Conservation (phyloP, 257 asterid species). For the Plantago elongata region DNA sequence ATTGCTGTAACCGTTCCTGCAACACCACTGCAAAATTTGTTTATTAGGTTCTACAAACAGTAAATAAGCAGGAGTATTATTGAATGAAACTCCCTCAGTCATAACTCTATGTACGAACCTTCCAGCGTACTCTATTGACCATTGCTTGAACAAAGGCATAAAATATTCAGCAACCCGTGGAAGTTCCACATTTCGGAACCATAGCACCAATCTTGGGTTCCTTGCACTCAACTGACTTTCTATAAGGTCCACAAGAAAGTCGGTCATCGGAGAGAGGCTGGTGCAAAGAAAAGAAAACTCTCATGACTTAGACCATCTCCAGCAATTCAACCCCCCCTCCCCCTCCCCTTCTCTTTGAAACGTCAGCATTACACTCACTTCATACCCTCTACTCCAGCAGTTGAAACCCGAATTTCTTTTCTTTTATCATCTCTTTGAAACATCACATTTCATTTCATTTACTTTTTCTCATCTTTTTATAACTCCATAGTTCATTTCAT, state of each 20-base stretch:
- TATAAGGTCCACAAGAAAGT: constrained; percentile 40
- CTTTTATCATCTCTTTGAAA: no score
- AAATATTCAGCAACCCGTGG: constrained; percentile 51
- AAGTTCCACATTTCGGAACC: constrained; percentile 66
- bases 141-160: constrained; percentile 72
- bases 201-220: constrained; percentile 48
- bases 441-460: no score
- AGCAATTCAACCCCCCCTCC: no score
- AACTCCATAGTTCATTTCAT: no score
- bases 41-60: constrained; percentile 26
- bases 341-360: no score
- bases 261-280: constrained; percentile 54
- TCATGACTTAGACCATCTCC: constrained; percentile 9
- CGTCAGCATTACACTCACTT: no score
- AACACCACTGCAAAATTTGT: constrained; percentile 62
- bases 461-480: no score
- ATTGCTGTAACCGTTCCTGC: constrained; percentile 77
- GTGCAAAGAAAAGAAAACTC: constrained; percentile 24
- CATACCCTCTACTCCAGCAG: no score
- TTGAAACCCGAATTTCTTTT: no score
- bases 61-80: neutral
- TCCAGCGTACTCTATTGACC: constrained; percentile 82
- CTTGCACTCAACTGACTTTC: constrained; percentile 51
- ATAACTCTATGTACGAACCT: constrained; percentile 36
- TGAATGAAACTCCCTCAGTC: neutral